A percentile compares a stretch with the other conserved stretches of the same genome.
Evolutionary conservation across 805 yeast species (phyloP).

Genomic region (Kuraishia floccosa): DNA sequence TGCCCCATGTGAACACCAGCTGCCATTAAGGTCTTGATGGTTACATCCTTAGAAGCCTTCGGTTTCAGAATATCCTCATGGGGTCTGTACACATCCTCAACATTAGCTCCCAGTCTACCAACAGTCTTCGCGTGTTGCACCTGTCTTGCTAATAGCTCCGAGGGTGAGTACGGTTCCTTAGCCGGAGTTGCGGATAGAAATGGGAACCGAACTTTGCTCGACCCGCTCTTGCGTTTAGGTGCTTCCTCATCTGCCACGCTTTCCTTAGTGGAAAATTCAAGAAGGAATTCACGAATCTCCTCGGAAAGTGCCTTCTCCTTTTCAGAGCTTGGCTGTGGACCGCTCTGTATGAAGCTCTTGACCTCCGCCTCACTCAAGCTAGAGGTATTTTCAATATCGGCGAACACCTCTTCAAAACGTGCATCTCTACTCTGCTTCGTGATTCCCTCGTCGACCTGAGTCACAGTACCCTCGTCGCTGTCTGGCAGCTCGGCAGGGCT

Average conservation of each 20-base stretch:
- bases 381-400: too few relatives aligned
- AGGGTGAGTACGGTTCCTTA: slow-evolving; percentile 49
- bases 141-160: slow-evolving; percentile 71
- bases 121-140: slow-evolving; percentile 44
- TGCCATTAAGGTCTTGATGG: slow-evolving; percentile 66
- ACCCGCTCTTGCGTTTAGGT: too few relatives aligned
- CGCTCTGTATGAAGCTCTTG: too few relatives aligned
- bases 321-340: slow-evolving; percentile 7
- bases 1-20: slow-evolving; percentile 96
- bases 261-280: too few relatives aligned
- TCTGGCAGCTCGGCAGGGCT: too few relatives aligned
- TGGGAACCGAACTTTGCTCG: not conserved
- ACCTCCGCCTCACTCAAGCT: too few relatives aligned
- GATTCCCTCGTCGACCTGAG: too few relatives aligned
- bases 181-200: not conserved
- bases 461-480: too few relatives aligned
- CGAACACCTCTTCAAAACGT: too few relatives aligned
- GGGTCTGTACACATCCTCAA: slow-evolving; percentile 60
- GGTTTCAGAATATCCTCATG: slow-evolving; percentile 56
- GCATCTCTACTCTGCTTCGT: too few relatives aligned
- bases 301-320: slow-evolving; percentile 39
- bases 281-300: too few relatives aligned
- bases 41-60: slow-evolving; percentile 38
- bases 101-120: slow-evolving; percentile 52
- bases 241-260: too few relatives aligned